Evolutionary conservation across 2,329 filamentous ascomycete genomes (phyloP), one percentile per base, ranked within the genome.

Genomic region (Stagonosporopsis cucurbitacearum): DNA sequence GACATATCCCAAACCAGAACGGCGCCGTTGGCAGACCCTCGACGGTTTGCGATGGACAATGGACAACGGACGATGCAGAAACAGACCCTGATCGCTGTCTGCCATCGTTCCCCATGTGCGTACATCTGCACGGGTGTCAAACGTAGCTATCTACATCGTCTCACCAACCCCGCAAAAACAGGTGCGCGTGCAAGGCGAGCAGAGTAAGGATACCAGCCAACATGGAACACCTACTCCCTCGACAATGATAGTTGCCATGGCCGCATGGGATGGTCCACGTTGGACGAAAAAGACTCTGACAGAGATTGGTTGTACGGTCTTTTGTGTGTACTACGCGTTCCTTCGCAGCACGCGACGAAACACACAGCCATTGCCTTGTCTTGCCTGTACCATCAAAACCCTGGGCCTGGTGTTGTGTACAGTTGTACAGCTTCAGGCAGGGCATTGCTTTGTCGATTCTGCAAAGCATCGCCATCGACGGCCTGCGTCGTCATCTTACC

Each of bases 1-100:
- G 67, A 62, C 61, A 64, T 65, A 63, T 67, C 50, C 44, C n/a
- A n/a, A 30, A 36, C 59, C 22, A 39, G 47, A 28, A 30, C 36
- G 22, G 35, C 32, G 47, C 28, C 37, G 53, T 44, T 51, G 47
- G 17, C 42, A 46, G 43, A 51, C 47, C 43, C 47, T 56, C 47
- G 45, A 47, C 40, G 23, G 23, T 28, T 36, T 13, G 17, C 33
- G 30, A 30, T 50, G 33, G 36, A 55, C 22, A 26, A 48, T n/a
- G n/a, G n/a, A n/a, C 33, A 23, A 30, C 46, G 33, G 36, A 55
- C 22, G 30, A 48, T 33, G 32, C 50, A 46, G 30, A 44, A 12
- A 40, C 36, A 45, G 53, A 48, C 53, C 43, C 47, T 48, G 47
- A 51, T 33, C 23, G 43, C 28, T 11, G 37, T 43, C 19, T 50